These are phyloP conservation scores for Bryum argenteum DNA, from an alignment of 225 moss, liverwort and hornwort genomes.

Conservation along the genomic window DNA sequence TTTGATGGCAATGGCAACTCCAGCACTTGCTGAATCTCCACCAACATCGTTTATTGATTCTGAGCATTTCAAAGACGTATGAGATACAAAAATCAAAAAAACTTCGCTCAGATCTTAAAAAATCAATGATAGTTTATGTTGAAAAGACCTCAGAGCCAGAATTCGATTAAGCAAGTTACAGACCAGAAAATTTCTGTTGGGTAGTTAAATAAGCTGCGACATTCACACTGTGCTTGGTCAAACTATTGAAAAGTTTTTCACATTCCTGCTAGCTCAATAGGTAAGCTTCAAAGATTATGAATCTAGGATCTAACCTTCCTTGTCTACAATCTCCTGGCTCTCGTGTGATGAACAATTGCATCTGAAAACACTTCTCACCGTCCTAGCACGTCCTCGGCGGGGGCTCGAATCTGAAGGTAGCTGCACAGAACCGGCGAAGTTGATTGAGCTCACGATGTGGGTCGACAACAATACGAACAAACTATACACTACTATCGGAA, in stretches of 20 bases:
- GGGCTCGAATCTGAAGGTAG: constrained; percentile 28
- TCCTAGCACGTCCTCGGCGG: constrained; percentile 19
- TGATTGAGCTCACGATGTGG: constrained; percentile 3
- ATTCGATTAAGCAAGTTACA: not conserved
- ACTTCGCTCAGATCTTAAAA: constrained; percentile 10
- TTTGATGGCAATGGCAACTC: constrained; percentile 67
- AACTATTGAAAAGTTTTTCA: not conserved
- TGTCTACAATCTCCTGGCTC: constrained; percentile 34
- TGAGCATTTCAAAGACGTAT: constrained; percentile 14
- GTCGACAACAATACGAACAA: not conserved
- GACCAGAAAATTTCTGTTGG: not conserved
- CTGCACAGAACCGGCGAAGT: constrained; percentile 33
- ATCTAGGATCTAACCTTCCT: constrained; percentile 35
- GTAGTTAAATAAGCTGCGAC: not conserved
- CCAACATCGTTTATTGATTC: constrained; percentile 24
- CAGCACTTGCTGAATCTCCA: constrained; percentile 39
- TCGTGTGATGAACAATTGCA: constrained; percentile 49
- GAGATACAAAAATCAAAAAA: not conserved
- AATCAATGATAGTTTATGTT: not conserved
- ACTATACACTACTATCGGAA: not conserved
- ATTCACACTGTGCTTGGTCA: constrained; percentile 9
- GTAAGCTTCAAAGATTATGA: not conserved
- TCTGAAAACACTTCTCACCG: constrained; percentile 26
- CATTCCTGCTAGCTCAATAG: not conserved
- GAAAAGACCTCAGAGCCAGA: constrained; percentile 14